phyloP scores from a whole-genome alignment of 2,329 filamentous ascomycete species.

The Akanthomyces lecanii region DNA sequence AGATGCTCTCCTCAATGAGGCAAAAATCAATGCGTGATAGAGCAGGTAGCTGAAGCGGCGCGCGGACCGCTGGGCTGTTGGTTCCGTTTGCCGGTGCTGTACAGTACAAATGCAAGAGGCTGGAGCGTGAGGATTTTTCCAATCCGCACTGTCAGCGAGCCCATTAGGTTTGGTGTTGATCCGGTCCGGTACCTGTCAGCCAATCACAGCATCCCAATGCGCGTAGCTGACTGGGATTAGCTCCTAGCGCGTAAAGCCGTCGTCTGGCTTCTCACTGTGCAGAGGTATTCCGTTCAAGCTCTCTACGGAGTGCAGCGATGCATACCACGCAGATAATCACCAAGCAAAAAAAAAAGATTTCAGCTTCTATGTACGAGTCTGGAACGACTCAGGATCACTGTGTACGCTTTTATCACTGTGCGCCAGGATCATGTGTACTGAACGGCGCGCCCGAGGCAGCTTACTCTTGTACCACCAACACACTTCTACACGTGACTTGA shows the following conservation, averaged over 20 bases:
- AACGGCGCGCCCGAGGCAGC: background rate
- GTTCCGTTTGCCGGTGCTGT: constrained; percentile 11
- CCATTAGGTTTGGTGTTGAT: constrained; percentile 38
- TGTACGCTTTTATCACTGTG: background rate
- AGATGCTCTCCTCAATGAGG: background rate
- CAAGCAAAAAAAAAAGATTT: no score
- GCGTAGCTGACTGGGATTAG: constrained; percentile 11
- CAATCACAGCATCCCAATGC: constrained; percentile 25
- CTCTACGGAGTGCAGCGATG: background rate
- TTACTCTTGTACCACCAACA: constrained; percentile 5
- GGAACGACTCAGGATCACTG: background rate
- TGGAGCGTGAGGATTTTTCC: constrained; percentile 39
- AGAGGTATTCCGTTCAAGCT: background rate
- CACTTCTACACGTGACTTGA: constrained; percentile 11
- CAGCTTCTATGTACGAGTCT: background rate
- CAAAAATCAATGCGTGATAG: constrained; percentile 8
- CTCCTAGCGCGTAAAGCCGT: constrained; percentile 6
- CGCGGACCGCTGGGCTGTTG: constrained; percentile 24
- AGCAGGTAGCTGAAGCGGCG: constrained; percentile 11
- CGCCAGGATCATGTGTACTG: background rate
- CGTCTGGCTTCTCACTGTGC: background rate
- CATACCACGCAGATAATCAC: background rate
- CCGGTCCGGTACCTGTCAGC: constrained; percentile 29
- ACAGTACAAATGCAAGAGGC: constrained; percentile 27
- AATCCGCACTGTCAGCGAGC: constrained; percentile 39